Evolutionary conservation across 768 basidiomycete genomes (phyloP).

Genomic region (Macrolepiota dolichaula): DNA sequence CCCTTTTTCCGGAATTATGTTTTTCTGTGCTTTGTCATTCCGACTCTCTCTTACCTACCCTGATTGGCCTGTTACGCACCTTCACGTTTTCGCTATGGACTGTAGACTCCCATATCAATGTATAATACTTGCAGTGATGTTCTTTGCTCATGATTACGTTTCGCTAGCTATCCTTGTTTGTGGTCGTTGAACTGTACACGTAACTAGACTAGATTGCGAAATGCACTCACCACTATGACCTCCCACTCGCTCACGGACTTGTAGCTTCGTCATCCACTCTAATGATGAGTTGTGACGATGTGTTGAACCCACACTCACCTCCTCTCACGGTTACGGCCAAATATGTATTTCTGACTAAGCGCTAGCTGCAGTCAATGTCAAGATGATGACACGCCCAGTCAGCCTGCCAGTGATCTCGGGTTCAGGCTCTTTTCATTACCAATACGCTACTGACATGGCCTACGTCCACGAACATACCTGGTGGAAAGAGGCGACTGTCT

Average conservation of each 20-base stretch:
- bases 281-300: background rate
- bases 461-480: slow-evolving; percentile 27
- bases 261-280: no score
- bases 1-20: background rate
- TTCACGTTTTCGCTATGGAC: background rate
- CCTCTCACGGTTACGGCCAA: background rate
- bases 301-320: background rate
- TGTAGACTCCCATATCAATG: background rate
- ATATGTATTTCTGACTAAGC: slow-evolving; percentile 11
- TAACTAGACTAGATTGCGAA: no score
- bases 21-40: background rate
- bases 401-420: background rate
- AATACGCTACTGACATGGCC: background rate
- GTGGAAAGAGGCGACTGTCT: slow-evolving; percentile 60
- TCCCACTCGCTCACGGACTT: no score
- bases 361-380: background rate
- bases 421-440: background rate
- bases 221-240: no score
- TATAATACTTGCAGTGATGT: background rate
- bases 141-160: background rate
- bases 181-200: no score
- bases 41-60: background rate
- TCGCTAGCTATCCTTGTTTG: no score
- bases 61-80: background rate
- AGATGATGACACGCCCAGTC: background rate